Conservation (phyloP, 2,329 filamentous ascomycete species). For the Cladophialophora carrionii region DNA sequence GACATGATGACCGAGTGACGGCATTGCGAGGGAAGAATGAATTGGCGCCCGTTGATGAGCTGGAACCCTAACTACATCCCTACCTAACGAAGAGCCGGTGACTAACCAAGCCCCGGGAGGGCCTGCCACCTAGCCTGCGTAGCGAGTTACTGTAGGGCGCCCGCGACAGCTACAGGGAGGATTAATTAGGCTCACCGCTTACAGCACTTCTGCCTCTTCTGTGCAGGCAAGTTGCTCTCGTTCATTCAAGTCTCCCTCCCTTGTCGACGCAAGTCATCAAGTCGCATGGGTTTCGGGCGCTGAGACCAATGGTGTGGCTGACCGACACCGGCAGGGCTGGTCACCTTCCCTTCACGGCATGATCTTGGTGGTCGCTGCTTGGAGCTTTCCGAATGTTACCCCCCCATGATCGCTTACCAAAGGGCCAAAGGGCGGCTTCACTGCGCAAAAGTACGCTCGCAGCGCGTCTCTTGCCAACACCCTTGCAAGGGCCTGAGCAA, state of each 20-base stretch:
- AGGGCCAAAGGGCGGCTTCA: not conserved
- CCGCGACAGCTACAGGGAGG: too few species aligned
- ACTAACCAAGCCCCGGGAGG: not conserved
- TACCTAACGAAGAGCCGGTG: not conserved
- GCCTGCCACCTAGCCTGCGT: not conserved
- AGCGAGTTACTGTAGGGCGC: not conserved
- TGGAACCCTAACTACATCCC: too few species aligned
- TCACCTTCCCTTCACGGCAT: not conserved
- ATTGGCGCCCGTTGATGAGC: not conserved
- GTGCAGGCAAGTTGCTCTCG: not conserved
- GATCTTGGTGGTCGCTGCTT: not conserved
- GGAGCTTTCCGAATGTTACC: conserved; percentile 9
- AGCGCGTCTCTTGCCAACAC: not conserved
- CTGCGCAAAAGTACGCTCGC: not conserved
- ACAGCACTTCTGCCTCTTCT: not conserved
- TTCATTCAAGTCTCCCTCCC: not conserved
- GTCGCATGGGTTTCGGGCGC: not conserved
- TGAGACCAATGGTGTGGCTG: not conserved
- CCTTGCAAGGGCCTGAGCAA: not conserved
- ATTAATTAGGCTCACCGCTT: not conserved
- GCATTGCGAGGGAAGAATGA: not conserved
- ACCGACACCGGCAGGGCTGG: not conserved
- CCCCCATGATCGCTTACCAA: not conserved
- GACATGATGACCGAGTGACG: not conserved
- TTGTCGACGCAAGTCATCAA: not conserved